Conservation (phyloP, 75 land plant species). For the Isoetes taiwanensis region DNA sequence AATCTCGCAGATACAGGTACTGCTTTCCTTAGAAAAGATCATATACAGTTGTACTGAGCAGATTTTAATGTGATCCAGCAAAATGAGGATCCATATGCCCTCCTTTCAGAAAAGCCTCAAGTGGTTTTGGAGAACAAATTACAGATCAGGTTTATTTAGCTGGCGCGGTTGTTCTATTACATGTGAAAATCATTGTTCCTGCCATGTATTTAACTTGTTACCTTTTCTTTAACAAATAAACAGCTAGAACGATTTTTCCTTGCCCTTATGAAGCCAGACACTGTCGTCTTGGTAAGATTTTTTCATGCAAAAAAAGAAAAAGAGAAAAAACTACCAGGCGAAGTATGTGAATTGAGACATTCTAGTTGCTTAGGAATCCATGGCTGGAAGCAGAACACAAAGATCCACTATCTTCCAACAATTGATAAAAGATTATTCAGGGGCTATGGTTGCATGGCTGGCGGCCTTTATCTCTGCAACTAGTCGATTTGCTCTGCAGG, state of each 20-base stretch:
- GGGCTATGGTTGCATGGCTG: neutral
- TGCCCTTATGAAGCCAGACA: slow-evolving; percentile 12
- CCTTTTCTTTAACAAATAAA: neutral
- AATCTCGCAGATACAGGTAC: slow-evolving; percentile 13
- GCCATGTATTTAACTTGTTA: too few species aligned
- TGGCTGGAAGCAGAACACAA: slow-evolving; percentile 1
- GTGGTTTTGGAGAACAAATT: slow-evolving; percentile 10
- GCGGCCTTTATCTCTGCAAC: slow-evolving; percentile 6
- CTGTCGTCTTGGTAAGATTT: slow-evolving; percentile 10
- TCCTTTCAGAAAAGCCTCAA: slow-evolving; percentile 9
- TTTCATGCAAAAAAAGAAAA: too few species aligned
- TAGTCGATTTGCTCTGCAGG: slow-evolving; percentile 10
- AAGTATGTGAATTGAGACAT: too few species aligned
- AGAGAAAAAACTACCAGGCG: too few species aligned
- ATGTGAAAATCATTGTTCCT: too few species aligned
- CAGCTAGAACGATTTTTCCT: slow-evolving; percentile 14
- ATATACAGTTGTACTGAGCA: too few species aligned
- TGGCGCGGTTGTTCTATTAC: too few species aligned
- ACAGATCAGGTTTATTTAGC: slow-evolving; percentile 20
- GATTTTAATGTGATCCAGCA: neutral
- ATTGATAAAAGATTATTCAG: slow-evolving; percentile 4
- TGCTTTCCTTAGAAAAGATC: too few species aligned
- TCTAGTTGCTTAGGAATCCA: too few species aligned
- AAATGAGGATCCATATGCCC: slow-evolving; percentile 11
- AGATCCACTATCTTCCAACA: neutral